phyloP scores from a whole-genome alignment of 768 basidiomycete species.

The Epithele typhae region DNA sequence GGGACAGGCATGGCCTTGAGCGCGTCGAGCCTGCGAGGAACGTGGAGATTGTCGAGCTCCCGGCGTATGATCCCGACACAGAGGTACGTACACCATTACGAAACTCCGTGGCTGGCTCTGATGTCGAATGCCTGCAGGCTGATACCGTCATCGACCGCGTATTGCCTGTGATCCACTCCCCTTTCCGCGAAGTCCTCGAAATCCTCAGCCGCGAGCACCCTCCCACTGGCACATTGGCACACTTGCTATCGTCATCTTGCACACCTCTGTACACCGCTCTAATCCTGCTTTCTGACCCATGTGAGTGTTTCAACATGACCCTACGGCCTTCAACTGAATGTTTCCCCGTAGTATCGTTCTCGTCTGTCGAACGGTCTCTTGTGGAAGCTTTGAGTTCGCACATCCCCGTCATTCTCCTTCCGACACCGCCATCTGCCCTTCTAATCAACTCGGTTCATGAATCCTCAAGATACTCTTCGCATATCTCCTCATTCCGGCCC shows the following conservation, averaged over 20 bases:
- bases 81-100: conserved; percentile 40
- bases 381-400: conserved; percentile 47
- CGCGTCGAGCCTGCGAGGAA: conserved; percentile 62
- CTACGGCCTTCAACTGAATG: too few species aligned
- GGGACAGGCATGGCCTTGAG: conserved; percentile 60
- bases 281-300: conserved; percentile 45
- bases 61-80: conserved; percentile 37
- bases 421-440: conserved; percentile 17
- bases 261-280: conserved; percentile 60
- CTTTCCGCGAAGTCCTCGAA: conserved; percentile 51
- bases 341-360: conserved; percentile 22
- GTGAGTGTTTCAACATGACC: conserved; percentile 32
- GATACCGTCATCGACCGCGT: conserved; percentile 24
- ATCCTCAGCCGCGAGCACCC: conserved; percentile 48
- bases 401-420: conserved; percentile 55
- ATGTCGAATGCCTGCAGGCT: conserved; percentile 11
- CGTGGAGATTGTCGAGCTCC: conserved; percentile 54
- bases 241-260: conserved; percentile 52
- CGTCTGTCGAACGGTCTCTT: conserved; percentile 37
- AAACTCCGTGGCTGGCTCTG: background rate
- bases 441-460: background rate
- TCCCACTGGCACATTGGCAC: conserved; percentile 47
- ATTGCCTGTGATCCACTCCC: conserved; percentile 46
- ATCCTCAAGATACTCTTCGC: conserved; percentile 3
- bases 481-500: conserved; percentile 51